Evolutionary conservation across 2,329 filamentous ascomycete genomes (phyloP).

Genomic region (Aureobasidium lini): DNA sequence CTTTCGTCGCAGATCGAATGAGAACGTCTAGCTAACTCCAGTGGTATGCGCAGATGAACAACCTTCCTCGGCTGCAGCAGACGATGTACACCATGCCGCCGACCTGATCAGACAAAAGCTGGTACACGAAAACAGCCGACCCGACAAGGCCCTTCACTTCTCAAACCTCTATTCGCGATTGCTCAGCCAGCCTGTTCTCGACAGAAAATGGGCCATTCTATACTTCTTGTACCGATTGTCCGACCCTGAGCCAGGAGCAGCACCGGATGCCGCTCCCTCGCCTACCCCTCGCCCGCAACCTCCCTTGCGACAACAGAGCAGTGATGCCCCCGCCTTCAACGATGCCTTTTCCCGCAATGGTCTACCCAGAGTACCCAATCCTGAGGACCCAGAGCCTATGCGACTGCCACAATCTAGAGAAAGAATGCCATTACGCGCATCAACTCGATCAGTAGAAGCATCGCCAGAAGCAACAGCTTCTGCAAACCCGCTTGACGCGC

Average conservation of each 20-base stretch:
- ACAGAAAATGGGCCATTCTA: conserved; percentile 94
- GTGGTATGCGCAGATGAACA: conserved; percentile 19
- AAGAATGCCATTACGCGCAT: conserved; percentile 9
- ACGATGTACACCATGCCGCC: conserved; percentile 83
- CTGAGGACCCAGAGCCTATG: conserved; percentile 21
- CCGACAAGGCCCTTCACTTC: conserved; percentile 70
- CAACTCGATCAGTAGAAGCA: conserved; percentile 2
- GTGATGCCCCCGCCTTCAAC: conserved; percentile 29
- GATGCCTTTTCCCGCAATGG: conserved; percentile 43
- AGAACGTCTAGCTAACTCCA: conserved; percentile 35
- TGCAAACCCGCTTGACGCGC: conserved; percentile 4
- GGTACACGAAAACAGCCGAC: conserved; percentile 66
- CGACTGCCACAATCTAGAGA: conserved; percentile 17
- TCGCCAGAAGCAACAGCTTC: not conserved
- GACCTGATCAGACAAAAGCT: conserved; percentile 88
- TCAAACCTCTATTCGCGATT: conserved; percentile 86
- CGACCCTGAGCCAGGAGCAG: conserved; percentile 35
- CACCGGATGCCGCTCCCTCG: not conserved
- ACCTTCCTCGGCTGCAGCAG: conserved; percentile 48
- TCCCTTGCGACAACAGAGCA: conserved; percentile 1
- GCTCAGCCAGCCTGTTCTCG: conserved; percentile 81
- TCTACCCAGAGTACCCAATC: conserved; percentile 30
- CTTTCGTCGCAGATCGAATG: not conserved
- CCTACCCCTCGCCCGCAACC: not conserved
- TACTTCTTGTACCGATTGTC: conserved; percentile 82